Conservation (phyloP, 2,329 filamentous ascomycete genomes). For the Fonsecaea erecta region DNA sequence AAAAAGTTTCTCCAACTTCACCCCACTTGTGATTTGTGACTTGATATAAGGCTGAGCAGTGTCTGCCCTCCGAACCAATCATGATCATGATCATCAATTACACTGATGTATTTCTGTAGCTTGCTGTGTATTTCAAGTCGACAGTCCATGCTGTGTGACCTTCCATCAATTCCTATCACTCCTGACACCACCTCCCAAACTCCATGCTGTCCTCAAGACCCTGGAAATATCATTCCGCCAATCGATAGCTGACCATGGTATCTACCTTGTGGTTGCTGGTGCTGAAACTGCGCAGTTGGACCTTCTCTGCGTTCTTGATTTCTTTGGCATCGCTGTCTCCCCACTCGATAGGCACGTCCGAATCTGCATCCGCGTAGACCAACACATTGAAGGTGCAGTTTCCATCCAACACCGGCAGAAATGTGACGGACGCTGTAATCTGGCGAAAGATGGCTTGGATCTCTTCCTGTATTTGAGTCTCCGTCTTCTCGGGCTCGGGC, state of each 20-base stretch:
- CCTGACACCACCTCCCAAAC: constrained; percentile 10
- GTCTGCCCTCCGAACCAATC: not conserved
- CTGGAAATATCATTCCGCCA: constrained; percentile 44
- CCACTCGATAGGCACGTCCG: constrained; percentile 96
- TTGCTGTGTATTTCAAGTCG: not conserved
- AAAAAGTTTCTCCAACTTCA: constrained; percentile 20
- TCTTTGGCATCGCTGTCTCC: constrained; percentile 98
- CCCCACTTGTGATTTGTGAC: not conserved
- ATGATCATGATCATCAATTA: not conserved
- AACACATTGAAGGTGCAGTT: constrained; percentile 99
- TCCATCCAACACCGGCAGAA: constrained; percentile 88
- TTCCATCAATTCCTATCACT: not conserved
- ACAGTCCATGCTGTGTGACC: not conserved
- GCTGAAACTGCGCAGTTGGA: constrained; percentile 93
- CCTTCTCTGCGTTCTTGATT: constrained; percentile 90
- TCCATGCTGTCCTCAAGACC: constrained; percentile 13
- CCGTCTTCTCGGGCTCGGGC: constrained; percentile 71
- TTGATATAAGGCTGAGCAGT: not conserved
- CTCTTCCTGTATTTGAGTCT: constrained; percentile 90
- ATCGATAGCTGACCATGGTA: constrained; percentile 89
- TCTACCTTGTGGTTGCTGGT: constrained; percentile 93
- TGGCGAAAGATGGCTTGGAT: constrained; percentile 97
- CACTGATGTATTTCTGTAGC: not conserved
- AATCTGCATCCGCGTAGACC: constrained; percentile 95
- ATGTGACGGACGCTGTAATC: constrained; percentile 96